Evolutionary conservation across 106 monocot genomes (phyloP).

Genomic region (Acanthochlamys bracteata): DNA sequence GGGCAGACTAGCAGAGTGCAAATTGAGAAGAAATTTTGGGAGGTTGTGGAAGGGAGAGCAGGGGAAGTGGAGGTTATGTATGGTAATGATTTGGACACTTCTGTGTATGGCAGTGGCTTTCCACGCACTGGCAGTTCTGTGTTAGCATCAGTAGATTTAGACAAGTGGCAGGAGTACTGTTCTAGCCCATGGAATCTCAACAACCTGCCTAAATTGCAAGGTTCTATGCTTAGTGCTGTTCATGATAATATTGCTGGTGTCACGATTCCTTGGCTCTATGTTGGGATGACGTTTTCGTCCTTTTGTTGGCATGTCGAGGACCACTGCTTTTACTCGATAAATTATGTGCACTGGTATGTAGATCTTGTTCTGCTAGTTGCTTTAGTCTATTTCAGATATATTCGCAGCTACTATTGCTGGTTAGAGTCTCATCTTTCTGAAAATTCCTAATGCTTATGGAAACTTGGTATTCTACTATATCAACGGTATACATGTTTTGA

Average conservation of each 20-base stretch:
- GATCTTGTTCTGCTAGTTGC: background rate
- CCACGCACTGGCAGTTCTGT: conserved; percentile 26
- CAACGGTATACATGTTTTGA: too few species aligned
- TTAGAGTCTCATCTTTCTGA: too few species aligned
- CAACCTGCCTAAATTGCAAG: conserved; percentile 71
- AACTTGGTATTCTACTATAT: too few species aligned
- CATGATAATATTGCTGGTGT: conserved; percentile 78
- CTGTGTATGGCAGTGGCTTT: conserved; percentile 57
- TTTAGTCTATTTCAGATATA: background rate
- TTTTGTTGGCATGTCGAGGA: conserved; percentile 97
- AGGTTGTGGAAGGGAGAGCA: conserved; percentile 67
- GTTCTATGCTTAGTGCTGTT: conserved; percentile 59
- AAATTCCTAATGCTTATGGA: too few species aligned
- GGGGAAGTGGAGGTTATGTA: conserved; percentile 80
- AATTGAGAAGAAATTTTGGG: conserved; percentile 75
- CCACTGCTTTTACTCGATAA: conserved; percentile 89
- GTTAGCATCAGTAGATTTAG: conserved; percentile 22
- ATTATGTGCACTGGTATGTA: conserved; percentile 81
- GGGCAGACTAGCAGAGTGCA: conserved; percentile 21
- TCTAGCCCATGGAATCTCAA: conserved; percentile 77
- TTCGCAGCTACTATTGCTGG: too few species aligned
- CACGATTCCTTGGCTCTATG: conserved; percentile 82
- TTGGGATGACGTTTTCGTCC: conserved; percentile 85
- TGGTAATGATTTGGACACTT: conserved; percentile 78
- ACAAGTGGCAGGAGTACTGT: conserved; percentile 43